Evolutionary conservation across 1,139 yeast species (phyloP), one percentile per base, ranked within the genome.

Genomic region (Debaryomyces psychrophilus): DNA sequence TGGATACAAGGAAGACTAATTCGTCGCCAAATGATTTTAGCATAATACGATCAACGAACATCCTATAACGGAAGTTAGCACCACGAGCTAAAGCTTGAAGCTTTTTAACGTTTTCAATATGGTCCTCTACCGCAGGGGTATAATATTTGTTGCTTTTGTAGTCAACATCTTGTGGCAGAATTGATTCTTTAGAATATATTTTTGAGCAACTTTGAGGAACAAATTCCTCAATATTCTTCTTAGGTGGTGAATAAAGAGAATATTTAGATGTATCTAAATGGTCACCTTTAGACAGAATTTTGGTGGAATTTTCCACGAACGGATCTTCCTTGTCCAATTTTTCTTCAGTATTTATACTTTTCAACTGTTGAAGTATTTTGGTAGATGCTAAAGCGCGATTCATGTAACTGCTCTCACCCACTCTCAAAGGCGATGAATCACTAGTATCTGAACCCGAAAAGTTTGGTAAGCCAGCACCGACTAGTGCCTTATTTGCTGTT

Each of bases 81-180:
- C 92, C 93, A 54, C 87, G 71, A 7, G 86, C 76, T 26, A 83
- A 65, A 0, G 90, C 77, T 60, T 87, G 93, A 26, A 86, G 68
- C 47, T 68, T 65, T 58, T 73, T 59, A 37, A 74, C 59, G 45
- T 70, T 60, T 4, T 52, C 22, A 2, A 57, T 42, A 41, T 67
- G 58, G 5, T 47, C 28, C 2, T 65, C 66, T 28, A 68, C 50
- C 42, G 64, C 68, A n/a, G 64, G 64, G 41, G 59, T 56, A 53
- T 60, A 27, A 20, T 27, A 27, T 5, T 28, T 12, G 14, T 20
- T 38, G 12, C 17, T 9, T 6, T 22, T 38, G 9, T 28, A 20
- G 8, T 26, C 34, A 17, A 29, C 20, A 8, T 44, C 12, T 44
- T 39, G 9, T 35, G 47, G 48, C 12, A 44, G 27, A 28, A 38